Base-by-base conservation (phyloP, 495 filamentous ascomycete genomes). In the Penicillium steckii region DNA sequence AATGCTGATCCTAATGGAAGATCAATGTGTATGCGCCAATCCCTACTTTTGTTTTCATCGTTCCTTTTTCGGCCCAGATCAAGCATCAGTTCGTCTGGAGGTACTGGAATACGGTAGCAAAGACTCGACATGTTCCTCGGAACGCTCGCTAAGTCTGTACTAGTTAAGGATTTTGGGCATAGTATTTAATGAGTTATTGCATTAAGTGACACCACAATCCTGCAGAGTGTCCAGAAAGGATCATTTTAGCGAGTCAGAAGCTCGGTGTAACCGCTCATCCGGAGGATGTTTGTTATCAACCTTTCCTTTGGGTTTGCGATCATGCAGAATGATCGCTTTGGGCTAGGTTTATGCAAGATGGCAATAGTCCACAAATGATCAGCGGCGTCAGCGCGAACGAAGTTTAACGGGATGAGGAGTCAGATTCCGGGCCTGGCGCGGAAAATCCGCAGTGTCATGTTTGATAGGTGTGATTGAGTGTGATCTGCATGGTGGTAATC, bases 1-100 rank as follows among this genome's bases (percentile, higher is more conserved):
- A 66, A 66, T 66, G 63, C 44, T 59, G 55, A 64, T 63, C 59
- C 4, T 46, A 37, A 50, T 48, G 42, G 44, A 22, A 49, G 19
- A 32, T 32, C 18, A 41, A 23, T 22, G 18, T 10, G 38, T 13
- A 8, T 19, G 18, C 38, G 13, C 12, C 38, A 22, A 41, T 41
- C 19, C 38, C 38, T 22, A 23, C 38, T 4, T 21, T 23, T 5
- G 13, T 9, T 41, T 23, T 4, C 35, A 15, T 4, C 10, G 38
- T 41, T 21, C 9, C 21, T 23, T 23, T 21, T 37, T 0, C n/a
- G 4, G 8, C 18, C 33, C 15, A 15, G 33, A 6, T 7, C 33
- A 37, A 37, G 33, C 33, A 13, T 19, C 33, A 17, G 2, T 37
- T 37, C 0, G 18, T 37, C n/a, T 37, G 5, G 10, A 27, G 26